Base-by-base conservation (phyloP, 345 rosid species). In the Salix dunnii region DNA sequence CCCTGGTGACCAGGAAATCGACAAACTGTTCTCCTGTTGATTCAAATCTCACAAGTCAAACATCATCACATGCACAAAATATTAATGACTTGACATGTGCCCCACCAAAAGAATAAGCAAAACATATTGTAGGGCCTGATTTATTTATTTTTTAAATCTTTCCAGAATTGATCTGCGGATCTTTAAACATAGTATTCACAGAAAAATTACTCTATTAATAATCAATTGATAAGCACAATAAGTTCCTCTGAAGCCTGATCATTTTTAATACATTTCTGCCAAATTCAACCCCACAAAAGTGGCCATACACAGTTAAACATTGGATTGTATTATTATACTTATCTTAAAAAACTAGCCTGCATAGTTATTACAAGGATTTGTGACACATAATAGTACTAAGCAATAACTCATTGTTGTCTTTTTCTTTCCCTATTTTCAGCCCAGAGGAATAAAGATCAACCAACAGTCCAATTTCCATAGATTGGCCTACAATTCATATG, bases 1-100 rank as follows among this genome's bases (percentile, higher is more conserved):
- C 97, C 99, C 84, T 88, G 93, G 85, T 94, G 98, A 61, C 98
- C 99, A 64, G 97, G 97, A 86, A 90, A 96, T 31, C 85, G 96
- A 74, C 94, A 90, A 67, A 96, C 89, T 11, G 98, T 96, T 84
- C 85, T 89, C 91, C 98, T 93, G 85, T 80, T 74, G 69, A 73
- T 81, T 48, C 68, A 76, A 53, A 62, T 35, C 18, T 62, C 31
- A 76, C 25, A 66, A 7, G 71, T 60, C 38, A 81, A 43, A 62
- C 46, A 49, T 11, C 25, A 51, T 51, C 61, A 25, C 33, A 31
- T n/a, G 25, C 36, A 71, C 5, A 11, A 35, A 35, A 13, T 17
- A 8, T 10, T 5, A 23, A 51, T 6, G 46, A 20, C 18, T 20
- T 6, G 58, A 73, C 9, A 25, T 27, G 36, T 5, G 9, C 5